Percentiles rank a stretch among this genome's conserved stretches.
Conservation (phyloP, 441 rosid species). For the Macaranga tanarius region DNA sequence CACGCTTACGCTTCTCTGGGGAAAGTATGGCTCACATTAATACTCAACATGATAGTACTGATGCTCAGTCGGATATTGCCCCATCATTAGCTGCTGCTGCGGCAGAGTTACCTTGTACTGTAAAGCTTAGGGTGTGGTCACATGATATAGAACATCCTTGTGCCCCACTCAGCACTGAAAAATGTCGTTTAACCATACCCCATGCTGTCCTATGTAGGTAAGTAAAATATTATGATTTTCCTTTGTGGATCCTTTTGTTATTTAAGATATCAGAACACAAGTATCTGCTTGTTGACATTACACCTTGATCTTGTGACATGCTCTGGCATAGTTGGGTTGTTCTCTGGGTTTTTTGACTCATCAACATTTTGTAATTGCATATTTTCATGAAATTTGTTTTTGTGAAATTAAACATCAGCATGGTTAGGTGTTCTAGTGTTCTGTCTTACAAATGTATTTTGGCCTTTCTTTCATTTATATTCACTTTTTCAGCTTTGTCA, state of each 20-base stretch:
- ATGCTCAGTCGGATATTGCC: conserved; percentile 68
- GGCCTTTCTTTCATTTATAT: conserved; percentile 9
- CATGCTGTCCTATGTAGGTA: conserved; percentile 96
- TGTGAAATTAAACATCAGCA: neutral
- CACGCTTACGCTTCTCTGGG: conserved; percentile 42
- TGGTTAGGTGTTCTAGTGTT: conserved; percentile 2
- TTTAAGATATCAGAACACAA: neutral
- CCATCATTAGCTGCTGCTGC: conserved; percentile 71
- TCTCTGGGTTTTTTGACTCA: neutral
- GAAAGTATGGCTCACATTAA: conserved; percentile 46
- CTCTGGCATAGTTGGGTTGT: neutral
- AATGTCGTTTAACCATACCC: conserved; percentile 65
- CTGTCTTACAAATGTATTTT: conserved; percentile 3
- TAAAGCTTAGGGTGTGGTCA: conserved; percentile 78
- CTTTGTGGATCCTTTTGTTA: conserved; percentile 3
- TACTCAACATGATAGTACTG: conserved; percentile 37
- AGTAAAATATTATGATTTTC: conserved; percentile 21
- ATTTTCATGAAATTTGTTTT: conserved; percentile 8
- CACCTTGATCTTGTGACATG: neutral
- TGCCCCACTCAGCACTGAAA: conserved; percentile 46
- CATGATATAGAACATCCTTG: conserved; percentile 67
- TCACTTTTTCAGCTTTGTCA: conserved; percentile 9
- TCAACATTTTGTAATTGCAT: neutral
- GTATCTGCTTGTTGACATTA: neutral
- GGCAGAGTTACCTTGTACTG: conserved; percentile 84